These are phyloP conservation scores for Plenodomus lindquistii DNA, from an alignment of 2,329 filamentous ascomycete genomes.

Conservation along the genomic window DNA sequence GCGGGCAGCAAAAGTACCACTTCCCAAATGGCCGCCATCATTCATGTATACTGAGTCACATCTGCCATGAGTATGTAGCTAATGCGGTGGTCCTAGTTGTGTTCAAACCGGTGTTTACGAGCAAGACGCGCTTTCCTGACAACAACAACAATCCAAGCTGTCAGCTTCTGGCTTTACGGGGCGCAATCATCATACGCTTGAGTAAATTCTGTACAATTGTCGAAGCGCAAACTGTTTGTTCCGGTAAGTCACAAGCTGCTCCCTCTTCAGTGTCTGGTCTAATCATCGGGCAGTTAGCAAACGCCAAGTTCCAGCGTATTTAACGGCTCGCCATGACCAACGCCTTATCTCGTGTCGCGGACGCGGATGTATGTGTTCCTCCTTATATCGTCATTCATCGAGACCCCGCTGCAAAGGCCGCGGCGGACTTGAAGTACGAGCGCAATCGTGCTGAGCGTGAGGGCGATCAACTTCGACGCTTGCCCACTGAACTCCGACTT, in stretches of 20 bases:
- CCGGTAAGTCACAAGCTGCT: not conserved
- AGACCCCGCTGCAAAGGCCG: not conserved
- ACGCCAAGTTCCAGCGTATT: not conserved
- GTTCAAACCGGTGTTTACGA: no score
- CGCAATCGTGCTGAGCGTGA: not conserved
- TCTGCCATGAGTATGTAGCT: not conserved
- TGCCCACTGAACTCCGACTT: conserved; percentile 21
- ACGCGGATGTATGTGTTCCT: not conserved
- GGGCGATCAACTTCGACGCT: not conserved
- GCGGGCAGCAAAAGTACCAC: not conserved
- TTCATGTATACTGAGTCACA: not conserved
- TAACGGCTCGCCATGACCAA: not conserved
- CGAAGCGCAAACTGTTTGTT: not conserved
- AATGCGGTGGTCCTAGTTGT: not conserved
- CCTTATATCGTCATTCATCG: not conserved
- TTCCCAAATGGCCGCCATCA: not conserved
- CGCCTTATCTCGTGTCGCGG: not conserved
- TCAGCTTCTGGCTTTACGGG: not conserved
- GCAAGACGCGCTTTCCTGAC: not conserved
- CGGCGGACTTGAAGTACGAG: not conserved
- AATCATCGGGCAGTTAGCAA: not conserved
- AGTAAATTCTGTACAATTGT: not conserved
- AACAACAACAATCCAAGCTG: not conserved
- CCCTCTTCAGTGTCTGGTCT: not conserved
- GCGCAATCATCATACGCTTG: not conserved